A percentile compares a stretch with the other conserved stretches of the same genome.
phyloP scores from a whole-genome alignment of 2,329 filamentous ascomycete species.

The Diatrype stigma region DNA sequence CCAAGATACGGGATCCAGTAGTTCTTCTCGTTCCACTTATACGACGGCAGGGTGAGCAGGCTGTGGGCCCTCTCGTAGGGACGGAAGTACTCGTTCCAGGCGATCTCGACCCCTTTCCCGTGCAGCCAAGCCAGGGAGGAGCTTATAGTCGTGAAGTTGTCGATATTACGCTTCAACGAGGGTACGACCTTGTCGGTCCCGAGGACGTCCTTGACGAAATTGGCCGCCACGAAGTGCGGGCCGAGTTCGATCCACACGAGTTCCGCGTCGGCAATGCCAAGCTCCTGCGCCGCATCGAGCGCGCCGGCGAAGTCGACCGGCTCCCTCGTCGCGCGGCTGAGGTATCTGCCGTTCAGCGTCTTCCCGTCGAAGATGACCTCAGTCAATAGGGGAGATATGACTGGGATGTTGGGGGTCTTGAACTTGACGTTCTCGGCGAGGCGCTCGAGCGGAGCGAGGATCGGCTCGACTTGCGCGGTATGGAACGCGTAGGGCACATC shows the following conservation, averaged over 20 bases:
- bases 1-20: slow-evolving; percentile 64
- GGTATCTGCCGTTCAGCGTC: slow-evolving; percentile 52
- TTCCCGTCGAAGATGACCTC: slow-evolving; percentile 50
- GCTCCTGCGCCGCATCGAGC: slow-evolving; percentile 44
- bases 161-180: too few relatives aligned
- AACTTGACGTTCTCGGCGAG: slow-evolving; percentile 46
- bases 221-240: slow-evolving; percentile 60
- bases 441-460: slow-evolving; percentile 52
- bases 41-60: slow-evolving; percentile 62
- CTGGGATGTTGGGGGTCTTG: slow-evolving; percentile 48
- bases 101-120: slow-evolving; percentile 56
- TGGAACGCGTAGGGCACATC: slow-evolving; percentile 61
- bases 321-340: slow-evolving; percentile 57
- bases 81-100: slow-evolving; percentile 68
- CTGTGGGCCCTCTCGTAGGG: slow-evolving; percentile 36
- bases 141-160: slow-evolving; percentile 54
- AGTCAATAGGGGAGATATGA: slow-evolving; percentile 64
- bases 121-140: slow-evolving; percentile 49
- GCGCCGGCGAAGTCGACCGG: slow-evolving; percentile 62
- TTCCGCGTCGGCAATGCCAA: slow-evolving; percentile 48
- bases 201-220: slow-evolving; percentile 55
- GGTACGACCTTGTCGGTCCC: slow-evolving; percentile 12
- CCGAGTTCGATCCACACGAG: slow-evolving; percentile 66
- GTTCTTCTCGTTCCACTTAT: slow-evolving; percentile 69
- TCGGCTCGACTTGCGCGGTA: slow-evolving; percentile 56